Evolutionary conservation across 2,329 filamentous ascomycete species (phyloP).

Genomic region (Scedosporium dehoogii): DNA sequence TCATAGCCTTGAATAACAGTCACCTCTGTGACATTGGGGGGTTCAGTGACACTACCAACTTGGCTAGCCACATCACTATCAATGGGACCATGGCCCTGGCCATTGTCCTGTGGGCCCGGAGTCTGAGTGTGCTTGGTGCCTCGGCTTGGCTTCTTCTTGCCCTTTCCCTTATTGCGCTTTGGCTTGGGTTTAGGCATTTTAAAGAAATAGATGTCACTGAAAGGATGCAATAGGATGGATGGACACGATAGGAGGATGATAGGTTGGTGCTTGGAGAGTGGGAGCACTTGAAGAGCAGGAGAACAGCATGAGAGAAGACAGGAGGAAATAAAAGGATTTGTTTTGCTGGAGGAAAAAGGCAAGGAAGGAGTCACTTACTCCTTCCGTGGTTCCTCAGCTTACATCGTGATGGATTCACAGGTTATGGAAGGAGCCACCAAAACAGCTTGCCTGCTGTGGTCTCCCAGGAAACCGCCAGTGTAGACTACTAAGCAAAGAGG

Average conservation of each 20-base stretch:
- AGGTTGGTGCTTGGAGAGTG: not conserved
- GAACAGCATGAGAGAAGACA: no score
- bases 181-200: not conserved
- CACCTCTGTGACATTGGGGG: not conserved
- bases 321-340: no score
- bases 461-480: no score
- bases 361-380: no score
- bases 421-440: no score
- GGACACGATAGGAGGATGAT: not conserved
- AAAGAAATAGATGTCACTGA: not conserved
- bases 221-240: not conserved
- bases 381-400: no score
- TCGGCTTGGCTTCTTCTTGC: conserved; percentile 18
- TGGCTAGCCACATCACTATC: not conserved
- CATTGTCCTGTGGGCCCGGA: not conserved
- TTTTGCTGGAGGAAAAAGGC: no score
- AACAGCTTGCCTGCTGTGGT: no score
- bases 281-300: no score
- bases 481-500: no score
- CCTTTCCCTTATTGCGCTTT: conserved; percentile 7
- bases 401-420: no score
- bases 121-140: not conserved
- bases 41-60: not conserved
- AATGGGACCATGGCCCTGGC: not conserved
- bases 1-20: not conserved